Percentiles rank a stretch among this genome's conserved stretches.
phyloP scores from a whole-genome alignment of 2,329 filamentous ascomycete species.

The Colletotrichum liriopes region DNA sequence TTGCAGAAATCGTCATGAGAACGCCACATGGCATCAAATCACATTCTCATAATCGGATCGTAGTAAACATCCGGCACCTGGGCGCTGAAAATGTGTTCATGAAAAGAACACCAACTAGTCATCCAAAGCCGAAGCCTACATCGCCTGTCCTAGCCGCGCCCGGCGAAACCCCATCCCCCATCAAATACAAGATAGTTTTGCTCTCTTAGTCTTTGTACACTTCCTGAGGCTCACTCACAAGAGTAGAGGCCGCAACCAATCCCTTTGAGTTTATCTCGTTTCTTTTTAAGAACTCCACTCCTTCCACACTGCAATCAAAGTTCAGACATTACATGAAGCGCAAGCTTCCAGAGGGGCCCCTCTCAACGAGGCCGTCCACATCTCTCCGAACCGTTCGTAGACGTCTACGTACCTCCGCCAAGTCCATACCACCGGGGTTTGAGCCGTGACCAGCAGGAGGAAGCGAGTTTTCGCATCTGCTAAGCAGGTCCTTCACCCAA shows the following conservation, averaged over 20 bases:
- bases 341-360: conserved; percentile 59
- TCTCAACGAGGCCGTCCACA: conserved; percentile 61
- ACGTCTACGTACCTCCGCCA: conserved; percentile 60
- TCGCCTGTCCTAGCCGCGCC: conserved; percentile 41
- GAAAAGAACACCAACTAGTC: conserved; percentile 28
- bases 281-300: conserved; percentile 3
- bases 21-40: not conserved
- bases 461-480: conserved; percentile 64
- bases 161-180: conserved; percentile 30
- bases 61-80: not conserved
- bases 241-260: conserved; percentile 11
- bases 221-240: not conserved
- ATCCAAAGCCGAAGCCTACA: conserved; percentile 41
- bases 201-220: conserved; percentile 37
- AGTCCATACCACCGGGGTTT: conserved; percentile 63
- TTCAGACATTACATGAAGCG: conserved; percentile 60
- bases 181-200: conserved; percentile 30
- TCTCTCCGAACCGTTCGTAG: conserved; percentile 61
- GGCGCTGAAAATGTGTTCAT: conserved; percentile 19
- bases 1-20: not conserved
- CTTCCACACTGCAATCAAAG: not conserved
- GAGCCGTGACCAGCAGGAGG: conserved; percentile 56
- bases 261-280: conserved; percentile 25
- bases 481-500: conserved; percentile 66
- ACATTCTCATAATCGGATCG: not conserved